A percentile compares a stretch with the other conserved stretches of the same genome.
Conservation (phyloP, 495 filamentous ascomycete species). For the Daldinia concentrica region DNA sequence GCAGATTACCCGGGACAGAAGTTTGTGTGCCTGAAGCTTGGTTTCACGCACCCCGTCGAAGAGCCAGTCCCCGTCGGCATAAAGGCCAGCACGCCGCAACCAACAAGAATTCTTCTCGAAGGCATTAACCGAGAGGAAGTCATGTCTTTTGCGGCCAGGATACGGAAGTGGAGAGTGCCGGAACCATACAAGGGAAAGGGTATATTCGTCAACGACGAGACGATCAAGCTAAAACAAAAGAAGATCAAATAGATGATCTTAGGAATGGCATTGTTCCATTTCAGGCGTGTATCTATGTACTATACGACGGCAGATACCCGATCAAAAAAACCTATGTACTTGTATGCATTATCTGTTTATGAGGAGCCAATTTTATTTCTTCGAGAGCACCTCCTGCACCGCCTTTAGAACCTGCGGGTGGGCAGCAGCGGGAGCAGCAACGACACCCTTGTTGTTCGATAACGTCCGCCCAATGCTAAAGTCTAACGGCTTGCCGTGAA, state of each 20-base stretch:
- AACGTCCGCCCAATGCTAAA: constrained; percentile 89
- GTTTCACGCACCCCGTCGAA: constrained; percentile 95
- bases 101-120: constrained; percentile 93
- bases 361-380: constrained; percentile 40
- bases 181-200: constrained; percentile 99
- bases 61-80: constrained; percentile 82
- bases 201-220: constrained; percentile 96
- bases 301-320: constrained; percentile 46
- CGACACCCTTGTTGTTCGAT: constrained; percentile 87
- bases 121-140: constrained; percentile 84
- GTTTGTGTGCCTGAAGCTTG: constrained; percentile 91
- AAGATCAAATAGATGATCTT: constrained; percentile 86
- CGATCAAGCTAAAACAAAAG: constrained; percentile 96
- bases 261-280: constrained; percentile 14
- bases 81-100: constrained; percentile 87
- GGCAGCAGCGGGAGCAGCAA: constrained; percentile 80
- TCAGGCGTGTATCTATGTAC: constrained; percentile 43
- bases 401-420: constrained; percentile 81
- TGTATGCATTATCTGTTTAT: constrained; percentile 38
- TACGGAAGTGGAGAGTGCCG: constrained; percentile 86
- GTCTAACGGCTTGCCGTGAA: constrained; percentile 79
- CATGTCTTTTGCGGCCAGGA: constrained; percentile 88
- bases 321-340: constrained; percentile 41
- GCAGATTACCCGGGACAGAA: constrained; percentile 79
- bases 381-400: constrained; percentile 78